These are phyloP conservation scores for Thelephora terrestris DNA, from an alignment of 1,284 basidiomycete species.

Conservation along the genomic window DNA sequence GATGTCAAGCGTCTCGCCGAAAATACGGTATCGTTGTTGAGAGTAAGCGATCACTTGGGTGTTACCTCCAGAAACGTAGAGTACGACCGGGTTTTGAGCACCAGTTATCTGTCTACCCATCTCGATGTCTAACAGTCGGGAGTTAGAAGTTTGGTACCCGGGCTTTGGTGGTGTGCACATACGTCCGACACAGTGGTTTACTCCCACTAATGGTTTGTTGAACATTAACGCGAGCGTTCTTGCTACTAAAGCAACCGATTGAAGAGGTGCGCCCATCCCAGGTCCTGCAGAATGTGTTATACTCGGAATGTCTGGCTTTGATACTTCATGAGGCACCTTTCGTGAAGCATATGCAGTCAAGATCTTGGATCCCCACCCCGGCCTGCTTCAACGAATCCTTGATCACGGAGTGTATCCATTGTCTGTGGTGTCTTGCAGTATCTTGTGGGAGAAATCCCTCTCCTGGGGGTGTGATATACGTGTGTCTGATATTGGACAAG, in stretches of 20 bases:
- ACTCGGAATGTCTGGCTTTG: not conserved
- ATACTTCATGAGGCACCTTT: constrained; percentile 51
- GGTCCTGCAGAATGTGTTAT: constrained; percentile 50
- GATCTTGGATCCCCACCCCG: constrained; percentile 57
- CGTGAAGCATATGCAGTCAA: constrained; percentile 96
- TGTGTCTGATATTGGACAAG: constrained; percentile 85
- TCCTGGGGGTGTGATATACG: constrained; percentile 96
- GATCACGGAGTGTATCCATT: constrained; percentile 85
- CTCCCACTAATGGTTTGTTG: constrained; percentile 88
- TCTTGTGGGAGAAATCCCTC: constrained; percentile 95
- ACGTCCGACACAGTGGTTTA: constrained; percentile 99
- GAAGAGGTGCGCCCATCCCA: constrained; percentile 96
- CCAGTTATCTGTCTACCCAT: constrained; percentile 96
- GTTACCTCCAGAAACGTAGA: constrained; percentile 98
- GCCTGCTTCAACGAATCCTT: constrained; percentile 72
- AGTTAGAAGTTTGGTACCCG: not conserved
- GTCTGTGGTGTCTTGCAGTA: constrained; percentile 91
- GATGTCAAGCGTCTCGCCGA: constrained; percentile 98
- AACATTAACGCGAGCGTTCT: constrained; percentile 85
- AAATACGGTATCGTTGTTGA: constrained; percentile 94
- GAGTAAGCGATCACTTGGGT: constrained; percentile 99
- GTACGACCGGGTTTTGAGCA: constrained; percentile 90
- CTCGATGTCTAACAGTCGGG: constrained; percentile 72
- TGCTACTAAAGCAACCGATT: constrained; percentile 93
- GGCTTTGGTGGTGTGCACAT: constrained; percentile 26